Evolutionary conservation across 1,139 yeast genomes (phyloP).

Genomic region (Taphrina wiesneri): DNA sequence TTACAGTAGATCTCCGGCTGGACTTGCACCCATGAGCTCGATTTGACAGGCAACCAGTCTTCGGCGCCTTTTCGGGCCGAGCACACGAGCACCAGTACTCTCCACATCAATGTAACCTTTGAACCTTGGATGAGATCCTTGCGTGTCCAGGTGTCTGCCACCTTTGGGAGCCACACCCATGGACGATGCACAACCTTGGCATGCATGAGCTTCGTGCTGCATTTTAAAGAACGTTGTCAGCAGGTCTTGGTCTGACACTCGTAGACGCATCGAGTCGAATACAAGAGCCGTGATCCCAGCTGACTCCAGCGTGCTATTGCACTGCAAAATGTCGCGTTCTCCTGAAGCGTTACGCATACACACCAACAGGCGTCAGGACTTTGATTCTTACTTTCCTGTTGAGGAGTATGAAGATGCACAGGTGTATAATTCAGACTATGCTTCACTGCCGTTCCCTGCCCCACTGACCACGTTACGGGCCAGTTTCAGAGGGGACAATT

Average conservation of each 20-base stretch:
- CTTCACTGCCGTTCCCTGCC: constrained; percentile 29
- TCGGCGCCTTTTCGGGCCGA: neutral
- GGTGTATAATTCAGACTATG: constrained; percentile 10
- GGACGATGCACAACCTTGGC: too few species aligned
- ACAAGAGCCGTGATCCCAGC: neutral
- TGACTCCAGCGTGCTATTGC: neutral
- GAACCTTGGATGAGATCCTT: too few species aligned
- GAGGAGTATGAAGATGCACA: neutral
- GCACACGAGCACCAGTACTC: neutral
- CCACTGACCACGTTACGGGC: constrained; percentile 17
- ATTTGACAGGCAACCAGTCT: too few species aligned
- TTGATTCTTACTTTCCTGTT: constrained; percentile 10
- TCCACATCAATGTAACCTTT: neutral
- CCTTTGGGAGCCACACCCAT: too few species aligned
- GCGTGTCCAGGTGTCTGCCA: too few species aligned
- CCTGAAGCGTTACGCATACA: neutral
- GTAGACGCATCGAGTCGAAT: neutral
- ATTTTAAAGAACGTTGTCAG: too few species aligned
- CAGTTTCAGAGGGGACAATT: constrained; percentile 16
- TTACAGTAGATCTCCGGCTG: too few species aligned
- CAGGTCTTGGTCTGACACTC: too few species aligned
- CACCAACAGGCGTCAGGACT: constrained; percentile 9
- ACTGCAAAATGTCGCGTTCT: neutral
- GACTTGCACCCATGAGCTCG: too few species aligned
- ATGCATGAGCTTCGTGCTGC: too few species aligned